Evolutionary conservation across 1,139 yeast species (phyloP), one percentile per base, ranked within the genome.

Genomic region (Meyerozyma athensensis): DNA sequence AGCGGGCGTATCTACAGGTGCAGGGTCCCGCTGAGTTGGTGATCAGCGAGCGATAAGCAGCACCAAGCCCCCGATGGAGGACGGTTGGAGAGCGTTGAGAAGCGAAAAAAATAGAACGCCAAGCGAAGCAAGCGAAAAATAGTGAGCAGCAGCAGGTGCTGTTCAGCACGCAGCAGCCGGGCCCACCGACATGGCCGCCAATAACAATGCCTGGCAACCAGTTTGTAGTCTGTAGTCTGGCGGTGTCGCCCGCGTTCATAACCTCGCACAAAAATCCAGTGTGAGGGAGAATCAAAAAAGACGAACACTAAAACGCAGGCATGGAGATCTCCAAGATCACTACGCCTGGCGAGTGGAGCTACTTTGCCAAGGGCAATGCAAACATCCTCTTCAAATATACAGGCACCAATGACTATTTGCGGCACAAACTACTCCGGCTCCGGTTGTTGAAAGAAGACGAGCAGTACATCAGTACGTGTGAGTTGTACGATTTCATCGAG

Each of bases 361-460:
- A 63, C 50, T 68, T 67, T 43, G 72, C 74, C 22, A 68, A 65
- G 41, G 76, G 76, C 2, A 62, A 62, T 36, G 76, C 76, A 36
- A 70, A 70, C 43, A 64, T 68, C n/a, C 52, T 70, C 21, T 68
- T 68, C 49, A 54, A 60, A 36, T 70, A 70, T 42, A 54, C 55
- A 5, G 76, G 76, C 4, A 40, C 43, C 22, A 60, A 65, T 41
- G 70, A 64, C 40, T 60, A 58, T 40, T 54, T 70, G 28, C 50
- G 56, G 31, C 63, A 59, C 37, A 67, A 65, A 42, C 51, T 70
- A 20, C 51, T 70, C 26, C 50, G 75, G 22, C 54, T 68, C 28
- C 56, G 75, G 35, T 47, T 70, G 22, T 44, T 52, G 8, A 68
- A 69, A 44, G 59, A 62, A 21, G 60, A 60, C 36, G 64, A 60